These are phyloP conservation scores for Durusdinium trenchii DNA, from an alignment of 73 alveolate genomes.

Conservation along the genomic window DNA sequence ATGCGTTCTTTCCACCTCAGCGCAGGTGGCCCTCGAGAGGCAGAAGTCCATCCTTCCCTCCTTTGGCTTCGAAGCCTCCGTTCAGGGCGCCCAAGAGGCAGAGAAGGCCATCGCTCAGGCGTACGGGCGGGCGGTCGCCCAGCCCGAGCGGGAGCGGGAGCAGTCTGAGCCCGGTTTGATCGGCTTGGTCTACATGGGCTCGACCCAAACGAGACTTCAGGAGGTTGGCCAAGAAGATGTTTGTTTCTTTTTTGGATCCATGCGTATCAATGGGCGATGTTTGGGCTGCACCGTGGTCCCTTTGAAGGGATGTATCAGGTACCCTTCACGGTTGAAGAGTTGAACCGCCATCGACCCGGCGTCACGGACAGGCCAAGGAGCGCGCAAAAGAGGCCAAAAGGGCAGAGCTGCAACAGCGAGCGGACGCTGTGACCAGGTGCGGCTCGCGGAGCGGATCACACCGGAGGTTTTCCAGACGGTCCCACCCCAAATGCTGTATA, in stretches of 20 bases:
- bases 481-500: not conserved
- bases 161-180: no score
- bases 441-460: not conserved
- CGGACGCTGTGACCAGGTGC: conserved; percentile 43
- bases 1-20: not conserved
- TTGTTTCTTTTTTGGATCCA: no score
- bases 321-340: no score
- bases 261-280: no score
- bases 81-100: conserved; percentile 56
- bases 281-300: no score
- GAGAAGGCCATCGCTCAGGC: conserved; percentile 50
- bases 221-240: no score
- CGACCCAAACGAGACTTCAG: no score
- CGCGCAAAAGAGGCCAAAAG: not conserved
- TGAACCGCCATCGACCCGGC: no score
- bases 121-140: not conserved
- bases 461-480: not conserved
- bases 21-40: conserved; percentile 71
- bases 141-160: no score
- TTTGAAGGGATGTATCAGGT: no score
- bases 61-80: conserved; percentile 79
- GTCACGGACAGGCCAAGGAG: conserved; percentile 4
- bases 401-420: not conserved
- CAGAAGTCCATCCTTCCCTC: conserved; percentile 36
- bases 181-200: no score